Percentiles rank a stretch among this genome's conserved stretches.
Evolutionary conservation across 2,329 filamentous ascomycete genomes (phyloP).

Genomic region (Onygenales sp.): DNA sequence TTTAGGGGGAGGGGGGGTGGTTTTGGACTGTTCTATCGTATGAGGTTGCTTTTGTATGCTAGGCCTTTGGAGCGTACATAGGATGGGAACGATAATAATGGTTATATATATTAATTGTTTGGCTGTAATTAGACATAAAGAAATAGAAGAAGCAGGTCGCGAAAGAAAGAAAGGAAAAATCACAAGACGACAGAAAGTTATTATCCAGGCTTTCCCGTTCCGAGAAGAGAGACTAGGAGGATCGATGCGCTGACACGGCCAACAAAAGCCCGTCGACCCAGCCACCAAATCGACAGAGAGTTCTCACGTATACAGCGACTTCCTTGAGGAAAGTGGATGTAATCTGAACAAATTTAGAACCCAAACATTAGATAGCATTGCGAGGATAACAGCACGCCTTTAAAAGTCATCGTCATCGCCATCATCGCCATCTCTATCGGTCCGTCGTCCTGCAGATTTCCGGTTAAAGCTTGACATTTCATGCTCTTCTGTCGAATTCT

Average conservation of each 20-base stretch:
- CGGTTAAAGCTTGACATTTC: conserved; percentile 42
- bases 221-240: not conserved
- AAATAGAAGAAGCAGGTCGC: not conserved
- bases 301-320: not conserved
- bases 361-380: not conserved
- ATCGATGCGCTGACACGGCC: not conserved
- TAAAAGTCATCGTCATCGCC: conserved; percentile 1
- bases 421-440: not conserved
- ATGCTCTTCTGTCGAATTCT: conserved; percentile 40
- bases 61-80: not conserved
- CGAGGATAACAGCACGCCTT: not conserved
- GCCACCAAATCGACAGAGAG: not conserved
- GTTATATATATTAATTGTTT: not conserved
- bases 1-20: conserved; percentile 15
- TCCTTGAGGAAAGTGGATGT: not conserved
- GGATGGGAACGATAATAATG: not conserved
- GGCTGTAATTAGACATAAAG: not conserved
- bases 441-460: not conserved
- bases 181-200: not conserved
- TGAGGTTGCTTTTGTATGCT: too few species aligned
- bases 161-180: not conserved
- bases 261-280: not conserved
- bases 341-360: not conserved
- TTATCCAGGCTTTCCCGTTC: too few species aligned
- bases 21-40: too few species aligned